Evolutionary conservation across 768 basidiomycete species (phyloP), one percentile per base, ranked within the genome.

Genomic region (Suillus hirtellus): DNA sequence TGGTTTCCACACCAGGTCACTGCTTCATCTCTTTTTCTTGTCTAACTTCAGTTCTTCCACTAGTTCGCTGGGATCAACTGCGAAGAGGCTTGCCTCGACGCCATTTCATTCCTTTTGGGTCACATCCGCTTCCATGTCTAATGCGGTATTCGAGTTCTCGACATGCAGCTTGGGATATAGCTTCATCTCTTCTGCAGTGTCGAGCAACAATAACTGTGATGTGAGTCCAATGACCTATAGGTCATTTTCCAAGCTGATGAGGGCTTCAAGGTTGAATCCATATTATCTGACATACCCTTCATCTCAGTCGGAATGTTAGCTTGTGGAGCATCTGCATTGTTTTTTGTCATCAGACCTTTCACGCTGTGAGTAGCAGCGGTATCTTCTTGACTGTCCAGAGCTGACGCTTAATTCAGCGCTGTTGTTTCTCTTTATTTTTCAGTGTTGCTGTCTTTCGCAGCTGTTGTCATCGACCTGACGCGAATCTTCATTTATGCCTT

Each of bases 211-310:
- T 35, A n/a, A 82, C 69, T 74, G 73, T 64, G 78, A 80, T 67
- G 85, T 85, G 53, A 61, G 84, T 78, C 7, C 27, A 68, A 37
- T 58, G 47, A 10, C 21, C 62, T 31, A 27, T 42, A 58, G 0
- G 1, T 31, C 27, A 58, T 42, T 58, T 4, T 1, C 47, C n/a
- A 15, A 38, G n/a, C n/a, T 60, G 15, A 55, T 21, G 40, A 53
- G 2, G 40, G 40, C 42, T 37, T 66, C 21, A 60, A 89, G 87
- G 75, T 89, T 47, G 82, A 84, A 63, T 75, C 78, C 66, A 70
- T 90, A 47, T 77, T 91, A 52, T 77, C 83, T 19, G 87, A 89
- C 65, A 85, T 91, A 60, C 90, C 90, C 24, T 78, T 89, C 65
- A 84, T 89, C 69, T 83, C 82, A 66, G 81, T 86, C 47, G 90